Percentiles rank a stretch among this genome's conserved stretches.
Evolutionary conservation across 495 filamentous ascomycete species (phyloP).

Genomic region (Neurospora sp.): DNA sequence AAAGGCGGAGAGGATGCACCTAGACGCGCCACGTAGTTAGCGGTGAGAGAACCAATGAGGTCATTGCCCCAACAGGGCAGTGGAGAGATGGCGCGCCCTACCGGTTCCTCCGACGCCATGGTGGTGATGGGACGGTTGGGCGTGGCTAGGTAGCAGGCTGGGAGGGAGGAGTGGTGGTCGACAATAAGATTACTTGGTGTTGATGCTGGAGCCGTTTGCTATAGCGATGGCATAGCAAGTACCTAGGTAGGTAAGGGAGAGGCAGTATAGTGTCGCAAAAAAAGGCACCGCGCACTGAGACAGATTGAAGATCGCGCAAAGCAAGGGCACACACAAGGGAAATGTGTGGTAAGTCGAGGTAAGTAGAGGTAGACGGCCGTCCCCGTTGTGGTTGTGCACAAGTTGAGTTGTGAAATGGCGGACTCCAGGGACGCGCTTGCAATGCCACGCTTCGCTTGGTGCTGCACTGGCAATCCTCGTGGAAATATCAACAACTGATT

Average conservation of each 20-base stretch:
- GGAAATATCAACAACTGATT: background rate
- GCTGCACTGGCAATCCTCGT: background rate
- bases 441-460: background rate
- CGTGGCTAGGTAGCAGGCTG: background rate
- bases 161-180: background rate
- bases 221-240: conserved; percentile 3
- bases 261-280: background rate
- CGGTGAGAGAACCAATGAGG: background rate
- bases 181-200: background rate
- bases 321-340: background rate
- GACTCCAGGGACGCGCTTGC: background rate
- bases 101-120: conserved; percentile 33
- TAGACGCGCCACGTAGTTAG: conserved; percentile 9
- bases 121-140: background rate
- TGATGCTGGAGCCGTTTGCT: background rate
- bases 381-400: background rate
- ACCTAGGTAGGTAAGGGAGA: background rate
- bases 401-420: background rate
- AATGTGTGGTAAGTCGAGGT: background rate
- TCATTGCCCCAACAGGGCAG: background rate
- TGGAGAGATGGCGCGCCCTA: conserved; percentile 15
- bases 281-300: background rate
- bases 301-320: background rate
- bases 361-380: background rate
- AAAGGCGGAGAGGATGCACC: conserved; percentile 50